A percentile compares a stretch with the other conserved stretches of the same genome.
Evolutionary conservation across 2,329 filamentous ascomycete species (phyloP).

Genomic region (Neonectria magnoliae): DNA sequence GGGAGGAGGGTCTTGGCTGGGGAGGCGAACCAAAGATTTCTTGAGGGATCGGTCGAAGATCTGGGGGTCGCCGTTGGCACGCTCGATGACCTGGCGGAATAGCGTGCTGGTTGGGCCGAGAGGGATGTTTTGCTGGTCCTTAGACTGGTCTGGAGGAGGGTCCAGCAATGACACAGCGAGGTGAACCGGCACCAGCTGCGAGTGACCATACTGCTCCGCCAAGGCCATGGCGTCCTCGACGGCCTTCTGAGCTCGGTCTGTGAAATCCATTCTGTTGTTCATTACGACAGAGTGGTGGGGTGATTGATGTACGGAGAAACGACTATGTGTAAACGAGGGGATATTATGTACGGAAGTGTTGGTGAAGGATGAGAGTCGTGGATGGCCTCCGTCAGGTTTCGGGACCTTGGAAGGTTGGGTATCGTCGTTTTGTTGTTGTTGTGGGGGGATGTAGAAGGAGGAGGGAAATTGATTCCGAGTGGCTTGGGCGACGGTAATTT

Average conservation of each 20-base stretch:
- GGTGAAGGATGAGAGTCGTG: not conserved
- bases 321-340: constrained; percentile 9
- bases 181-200: constrained; percentile 90
- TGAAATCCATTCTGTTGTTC: constrained; percentile 88
- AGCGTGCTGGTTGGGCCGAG: constrained; percentile 75
- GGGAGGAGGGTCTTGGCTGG: constrained; percentile 93
- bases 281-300: constrained; percentile 56
- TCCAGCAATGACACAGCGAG: constrained; percentile 85
- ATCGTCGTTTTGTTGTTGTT: constrained; percentile 31
- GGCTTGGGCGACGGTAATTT: constrained; percentile 36
- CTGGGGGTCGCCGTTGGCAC: constrained; percentile 92
- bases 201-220: constrained; percentile 89
- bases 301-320: constrained; percentile 2
- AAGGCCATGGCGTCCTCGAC: constrained; percentile 88
- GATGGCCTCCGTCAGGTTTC: constrained; percentile 33
- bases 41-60: constrained; percentile 89
- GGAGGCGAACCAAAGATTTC: constrained; percentile 88
- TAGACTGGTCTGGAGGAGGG: constrained; percentile 78
- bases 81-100: constrained; percentile 93
- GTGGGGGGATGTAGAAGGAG: constrained; percentile 24
- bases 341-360: constrained; percentile 21
- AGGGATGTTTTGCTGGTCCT: constrained; percentile 82
- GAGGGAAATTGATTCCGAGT: constrained; percentile 10
- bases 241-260: constrained; percentile 89
- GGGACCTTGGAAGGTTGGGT: constrained; percentile 37